Evolutionary conservation across 495 filamentous ascomycete species (phyloP).

Genomic region (Aspergillus homomorphus): DNA sequence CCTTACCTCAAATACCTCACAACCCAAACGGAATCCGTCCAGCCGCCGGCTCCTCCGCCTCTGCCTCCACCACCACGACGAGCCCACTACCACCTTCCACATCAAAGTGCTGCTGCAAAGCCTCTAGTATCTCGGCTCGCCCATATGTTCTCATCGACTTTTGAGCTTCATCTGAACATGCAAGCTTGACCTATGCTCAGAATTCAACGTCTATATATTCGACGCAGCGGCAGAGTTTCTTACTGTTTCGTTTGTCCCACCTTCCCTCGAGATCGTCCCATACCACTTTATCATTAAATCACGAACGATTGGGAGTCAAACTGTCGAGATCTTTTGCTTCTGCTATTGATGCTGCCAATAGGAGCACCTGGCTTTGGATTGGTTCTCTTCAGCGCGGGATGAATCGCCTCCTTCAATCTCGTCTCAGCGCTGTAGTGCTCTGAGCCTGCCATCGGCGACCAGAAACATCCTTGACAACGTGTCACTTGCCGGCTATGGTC

Average conservation of each 20-base stretch:
- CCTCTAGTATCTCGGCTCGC: too few relatives aligned
- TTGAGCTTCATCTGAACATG: constrained; percentile 4
- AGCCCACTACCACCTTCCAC: too few relatives aligned
- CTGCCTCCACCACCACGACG: too few relatives aligned
- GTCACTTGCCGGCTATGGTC: background rate
- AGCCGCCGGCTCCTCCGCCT: too few relatives aligned
- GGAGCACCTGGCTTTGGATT: background rate
- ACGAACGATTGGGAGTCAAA: background rate
- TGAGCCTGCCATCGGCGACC: constrained; percentile 22
- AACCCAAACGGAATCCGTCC: too few relatives aligned
- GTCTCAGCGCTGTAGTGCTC: constrained; percentile 25
- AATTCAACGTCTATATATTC: background rate
- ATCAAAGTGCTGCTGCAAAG: too few relatives aligned
- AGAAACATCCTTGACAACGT: constrained; percentile 4
- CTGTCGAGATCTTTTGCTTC: background rate
- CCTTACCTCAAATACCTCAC: too few relatives aligned
- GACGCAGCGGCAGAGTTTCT: background rate
- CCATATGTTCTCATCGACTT: constrained; percentile 1
- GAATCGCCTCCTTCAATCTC: constrained; percentile 27
- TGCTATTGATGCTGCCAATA: background rate
- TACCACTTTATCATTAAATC: background rate
- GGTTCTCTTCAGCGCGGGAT: constrained; percentile 29
- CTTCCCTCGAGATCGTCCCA: background rate
- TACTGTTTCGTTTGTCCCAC: background rate
- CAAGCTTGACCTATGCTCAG: constrained; percentile 1